Percentiles rank a stretch among this genome's conserved stretches.
phyloP scores from a whole-genome alignment of 805 yeast genomes.

The Lipomyces yamadae region DNA sequence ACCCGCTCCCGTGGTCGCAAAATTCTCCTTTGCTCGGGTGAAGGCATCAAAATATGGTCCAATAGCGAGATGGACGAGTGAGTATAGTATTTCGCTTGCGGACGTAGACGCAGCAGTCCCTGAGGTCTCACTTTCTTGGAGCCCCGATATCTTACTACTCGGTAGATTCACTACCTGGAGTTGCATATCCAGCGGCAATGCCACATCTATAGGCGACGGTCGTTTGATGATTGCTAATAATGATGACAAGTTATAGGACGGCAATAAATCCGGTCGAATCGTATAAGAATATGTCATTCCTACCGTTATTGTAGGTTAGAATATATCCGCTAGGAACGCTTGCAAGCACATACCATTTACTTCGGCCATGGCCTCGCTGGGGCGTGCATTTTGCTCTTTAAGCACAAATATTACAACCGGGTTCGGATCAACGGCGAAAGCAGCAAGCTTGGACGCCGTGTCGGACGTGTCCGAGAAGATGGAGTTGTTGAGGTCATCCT shows the following conservation, averaged over 20 bases:
- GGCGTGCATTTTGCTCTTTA: conserved; percentile 21
- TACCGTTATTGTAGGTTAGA: not conserved
- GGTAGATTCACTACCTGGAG: conserved; percentile 50
- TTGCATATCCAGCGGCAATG: conserved; percentile 40
- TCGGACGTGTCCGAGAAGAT: conserved; percentile 29
- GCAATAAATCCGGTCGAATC: conserved; percentile 8
- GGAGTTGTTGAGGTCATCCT: conserved; percentile 36
- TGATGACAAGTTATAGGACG: conserved; percentile 24
- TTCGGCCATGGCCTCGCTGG: conserved; percentile 7
- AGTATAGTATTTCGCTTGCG: conserved; percentile 59
- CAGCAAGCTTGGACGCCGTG: conserved; percentile 14
- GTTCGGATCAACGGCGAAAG: conserved; percentile 39
- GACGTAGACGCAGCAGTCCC: conserved; percentile 19
- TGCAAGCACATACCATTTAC: not conserved
- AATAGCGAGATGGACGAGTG: conserved; percentile 65
- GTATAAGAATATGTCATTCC: conserved; percentile 14
- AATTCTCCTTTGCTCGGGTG: conserved; percentile 34
- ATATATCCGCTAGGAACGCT: not conserved
- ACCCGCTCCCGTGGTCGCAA: conserved; percentile 8
- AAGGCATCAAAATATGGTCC: conserved; percentile 70
- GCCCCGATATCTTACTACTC: conserved; percentile 21
- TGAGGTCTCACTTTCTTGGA: conserved; percentile 1
- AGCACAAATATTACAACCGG: conserved; percentile 40
- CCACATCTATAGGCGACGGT: conserved; percentile 28
- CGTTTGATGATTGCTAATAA: conserved; percentile 41